Conservation (phyloP, 78 protist genomes). For the Paratrimastix pyriformis region DNA sequence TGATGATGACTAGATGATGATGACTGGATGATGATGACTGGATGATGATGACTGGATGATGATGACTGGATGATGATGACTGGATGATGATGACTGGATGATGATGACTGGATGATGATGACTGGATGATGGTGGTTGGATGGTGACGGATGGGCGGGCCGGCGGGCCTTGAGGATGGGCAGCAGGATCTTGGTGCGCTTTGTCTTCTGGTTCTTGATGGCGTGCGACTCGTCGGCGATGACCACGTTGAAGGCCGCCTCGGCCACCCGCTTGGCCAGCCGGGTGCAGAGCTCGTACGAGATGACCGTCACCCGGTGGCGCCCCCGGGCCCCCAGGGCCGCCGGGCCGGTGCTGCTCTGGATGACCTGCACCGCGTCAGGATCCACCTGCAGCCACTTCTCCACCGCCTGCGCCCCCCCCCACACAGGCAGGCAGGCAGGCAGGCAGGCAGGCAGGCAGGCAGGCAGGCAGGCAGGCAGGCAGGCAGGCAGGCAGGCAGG, state of each 20-base stretch:
- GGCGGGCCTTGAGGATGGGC: conserved; percentile 19
- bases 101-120: too few species aligned
- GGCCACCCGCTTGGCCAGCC: neutral
- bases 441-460: too few species aligned
- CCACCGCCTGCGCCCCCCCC: neutral
- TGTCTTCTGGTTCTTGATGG: conserved; percentile 27
- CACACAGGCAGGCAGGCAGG: neutral
- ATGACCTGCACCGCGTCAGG: conserved; percentile 1
- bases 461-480: too few species aligned
- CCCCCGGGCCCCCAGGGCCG: neutral
- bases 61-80: too few species aligned
- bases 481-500: too few species aligned
- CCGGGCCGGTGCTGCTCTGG: neutral
- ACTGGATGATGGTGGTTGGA: too few species aligned
- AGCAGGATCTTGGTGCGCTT: conserved; percentile 43
- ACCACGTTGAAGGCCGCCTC: neutral
- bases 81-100: too few species aligned
- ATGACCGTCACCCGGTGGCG: too few species aligned
- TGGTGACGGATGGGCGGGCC: neutral
- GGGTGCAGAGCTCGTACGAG: neutral
- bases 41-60: too few species aligned
- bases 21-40: too few species aligned
- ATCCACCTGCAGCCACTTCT: neutral
- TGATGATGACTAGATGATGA: too few species aligned
- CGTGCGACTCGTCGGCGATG: conserved; percentile 32